Evolutionary conservation across 257 asterid species (phyloP).

Genomic region (Vinca minor): DNA sequence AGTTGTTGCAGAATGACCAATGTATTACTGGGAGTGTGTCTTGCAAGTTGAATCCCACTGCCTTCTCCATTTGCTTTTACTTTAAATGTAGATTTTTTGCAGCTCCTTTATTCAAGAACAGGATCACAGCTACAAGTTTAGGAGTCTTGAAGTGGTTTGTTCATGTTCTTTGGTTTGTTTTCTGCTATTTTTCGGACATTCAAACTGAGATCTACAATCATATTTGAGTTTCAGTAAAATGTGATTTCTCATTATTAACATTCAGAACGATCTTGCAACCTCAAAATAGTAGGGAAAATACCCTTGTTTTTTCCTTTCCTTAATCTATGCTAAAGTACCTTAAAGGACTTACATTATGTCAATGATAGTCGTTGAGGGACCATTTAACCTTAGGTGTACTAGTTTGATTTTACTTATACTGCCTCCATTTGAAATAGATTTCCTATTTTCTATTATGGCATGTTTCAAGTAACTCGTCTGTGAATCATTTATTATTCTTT

Average conservation of each 20-base stretch:
- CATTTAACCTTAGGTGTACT: no score
- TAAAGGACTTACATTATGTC: no score
- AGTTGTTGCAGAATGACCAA: conserved; percentile 31
- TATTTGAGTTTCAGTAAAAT: background rate
- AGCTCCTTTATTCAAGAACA: conserved; percentile 22
- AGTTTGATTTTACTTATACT: no score
- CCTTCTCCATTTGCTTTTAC: background rate
- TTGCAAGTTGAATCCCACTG: background rate
- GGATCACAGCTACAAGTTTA: conserved; percentile 14
- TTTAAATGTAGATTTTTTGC: conserved; percentile 15
- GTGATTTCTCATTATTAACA: conserved; percentile 5
- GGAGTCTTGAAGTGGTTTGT: conserved; percentile 5
- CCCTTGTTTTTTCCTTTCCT: background rate
- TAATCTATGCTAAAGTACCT: conserved; percentile 1
- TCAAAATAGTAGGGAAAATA: background rate
- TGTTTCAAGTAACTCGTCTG: no score
- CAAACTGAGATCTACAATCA: conserved; percentile 8
- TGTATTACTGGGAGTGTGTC: conserved; percentile 4
- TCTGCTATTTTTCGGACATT: conserved; percentile 15
- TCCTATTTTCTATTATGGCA: no score
- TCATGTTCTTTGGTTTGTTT: conserved; percentile 13
- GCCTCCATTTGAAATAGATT: no score
- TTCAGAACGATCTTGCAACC: conserved; percentile 2
- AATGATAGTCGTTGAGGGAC: conserved; percentile 24
- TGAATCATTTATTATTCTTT: no score